phyloP scores from a whole-genome alignment of 2,329 filamentous ascomycete species.

The Fusarium mangiferae region DNA sequence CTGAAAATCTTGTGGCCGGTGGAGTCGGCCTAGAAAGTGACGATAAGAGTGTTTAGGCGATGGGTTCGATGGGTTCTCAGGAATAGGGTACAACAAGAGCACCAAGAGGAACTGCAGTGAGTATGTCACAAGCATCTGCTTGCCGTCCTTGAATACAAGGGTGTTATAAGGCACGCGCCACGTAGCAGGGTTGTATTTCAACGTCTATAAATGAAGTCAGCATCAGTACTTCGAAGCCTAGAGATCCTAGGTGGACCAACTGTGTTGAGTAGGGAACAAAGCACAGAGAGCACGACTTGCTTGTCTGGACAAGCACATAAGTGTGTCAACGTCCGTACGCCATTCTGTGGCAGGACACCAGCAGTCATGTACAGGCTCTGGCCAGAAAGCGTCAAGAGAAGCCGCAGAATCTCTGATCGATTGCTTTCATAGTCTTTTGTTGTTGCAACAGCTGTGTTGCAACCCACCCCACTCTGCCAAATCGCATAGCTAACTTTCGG shows the following conservation, averaged over 20 bases:
- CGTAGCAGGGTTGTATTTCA: constrained; percentile 94
- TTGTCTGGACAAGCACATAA: constrained; percentile 89
- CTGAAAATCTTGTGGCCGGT: constrained; percentile 96
- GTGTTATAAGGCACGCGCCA: constrained; percentile 97
- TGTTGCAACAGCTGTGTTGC: constrained; percentile 86
- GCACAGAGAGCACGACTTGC: constrained; percentile 86
- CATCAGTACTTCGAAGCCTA: neutral
- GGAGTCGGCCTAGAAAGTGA: constrained; percentile 88
- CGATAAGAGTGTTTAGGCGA: constrained; percentile 91
- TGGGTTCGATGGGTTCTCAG: constrained; percentile 73
- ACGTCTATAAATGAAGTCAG: constrained; percentile 64
- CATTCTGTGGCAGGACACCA: constrained; percentile 80
- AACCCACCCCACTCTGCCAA: constrained; percentile 98
- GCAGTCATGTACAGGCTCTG: constrained; percentile 94
- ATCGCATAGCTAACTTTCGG: constrained; percentile 91
- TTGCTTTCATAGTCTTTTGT: constrained; percentile 95
- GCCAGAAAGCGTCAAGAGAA: constrained; percentile 86
- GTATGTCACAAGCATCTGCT: constrained; percentile 90
- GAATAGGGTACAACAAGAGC: constrained; percentile 86
- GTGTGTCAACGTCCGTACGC: constrained; percentile 87
- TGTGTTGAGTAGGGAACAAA: constrained; percentile 95
- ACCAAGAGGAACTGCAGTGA: constrained; percentile 91
- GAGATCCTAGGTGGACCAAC: constrained; percentile 59
- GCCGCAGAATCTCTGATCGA: constrained; percentile 85
- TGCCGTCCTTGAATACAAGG: constrained; percentile 89